Evolutionary conservation across 2,329 filamentous ascomycete genomes (phyloP), one percentile per base, ranked within the genome.

Genomic region (Tolypocladium pustulatum): DNA sequence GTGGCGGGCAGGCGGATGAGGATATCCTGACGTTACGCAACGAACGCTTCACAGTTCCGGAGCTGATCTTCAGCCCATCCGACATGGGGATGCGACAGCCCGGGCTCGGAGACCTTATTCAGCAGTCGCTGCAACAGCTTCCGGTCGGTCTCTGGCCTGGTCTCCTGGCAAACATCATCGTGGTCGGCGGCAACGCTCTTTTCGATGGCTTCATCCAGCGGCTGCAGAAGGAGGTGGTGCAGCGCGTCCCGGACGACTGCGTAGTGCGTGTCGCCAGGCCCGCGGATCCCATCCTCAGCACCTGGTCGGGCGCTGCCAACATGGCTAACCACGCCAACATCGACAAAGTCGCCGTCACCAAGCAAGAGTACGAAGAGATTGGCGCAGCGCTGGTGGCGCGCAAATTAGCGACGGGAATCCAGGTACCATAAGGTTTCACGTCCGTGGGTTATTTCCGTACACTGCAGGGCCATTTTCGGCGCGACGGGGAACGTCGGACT

Each of bases 21-120:
- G 92, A 97, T 69, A 79, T 92, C 17, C 75, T 99, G 62, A 90
- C 91, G 0, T 78, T 99, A 12, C 87, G 90, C 5, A 97, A 97
- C 71, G 94, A 99, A 75, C 84, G 93, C 53, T 99, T 99, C 69
- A 79, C 85, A 2, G 88, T 96, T 0, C 93, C 94, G 0, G 94
- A 99, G 70, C 79, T 97, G 7, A 75, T 99, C 3, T 97, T 99
- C 75, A 88, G 82, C 58, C 94, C 94, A 0, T 81, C 82, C 4
- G 93, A 97, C 72, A 86, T 96, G 51, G 92, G 91, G 0, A 84
- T 97, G 72, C 83, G 85, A 54, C 90, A 96, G 66, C 85, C 88
- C 0, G 94, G 94, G 0, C 78, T 99, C 25, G 83, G 90, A 0
- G 89, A 92, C 54, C 81, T 91, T n/a, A 82, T 97, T 13, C 79